Percentiles rank a stretch among this genome's conserved stretches.
Evolutionary conservation across 1,284 basidiomycete genomes (phyloP).

Genomic region (Puccinia novopanici): DNA sequence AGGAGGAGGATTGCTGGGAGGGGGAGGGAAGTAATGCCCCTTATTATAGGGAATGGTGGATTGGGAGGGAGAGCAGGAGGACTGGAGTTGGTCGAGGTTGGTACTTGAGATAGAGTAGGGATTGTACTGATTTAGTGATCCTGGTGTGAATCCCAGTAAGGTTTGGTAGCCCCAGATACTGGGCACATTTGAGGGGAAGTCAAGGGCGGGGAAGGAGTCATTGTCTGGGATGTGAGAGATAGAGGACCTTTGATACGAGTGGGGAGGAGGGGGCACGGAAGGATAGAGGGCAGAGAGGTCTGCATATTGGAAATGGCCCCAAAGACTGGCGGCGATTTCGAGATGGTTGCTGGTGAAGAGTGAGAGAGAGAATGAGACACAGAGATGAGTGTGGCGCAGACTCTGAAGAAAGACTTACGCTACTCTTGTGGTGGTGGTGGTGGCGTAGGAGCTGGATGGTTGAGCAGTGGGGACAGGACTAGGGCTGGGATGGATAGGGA

Average conservation of each 20-base stretch:
- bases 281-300: neutral
- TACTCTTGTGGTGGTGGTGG: neutral
- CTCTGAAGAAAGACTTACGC: neutral
- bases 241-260: neutral
- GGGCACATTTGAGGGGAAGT: slow-evolving; percentile 31
- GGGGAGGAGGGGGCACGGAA: neutral
- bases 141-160: slow-evolving; percentile 19
- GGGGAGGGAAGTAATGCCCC: too few relatives aligned
- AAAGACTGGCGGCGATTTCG: neutral
- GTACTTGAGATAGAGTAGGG: neutral
- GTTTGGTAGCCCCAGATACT: slow-evolving; percentile 34
- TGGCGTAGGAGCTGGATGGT: neutral
- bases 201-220: slow-evolving; percentile 6
- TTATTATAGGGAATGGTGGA: neutral
- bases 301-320: slow-evolving; percentile 16
- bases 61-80: neutral
- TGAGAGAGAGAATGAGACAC: neutral
- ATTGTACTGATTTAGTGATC: neutral
- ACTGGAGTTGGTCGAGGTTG: too few relatives aligned
- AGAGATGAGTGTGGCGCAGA: neutral
- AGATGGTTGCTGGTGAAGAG: neutral
- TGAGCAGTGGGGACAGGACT: neutral
- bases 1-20: too few relatives aligned
- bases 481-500: neutral
- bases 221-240: neutral